phyloP scores from a whole-genome alignment of 2,329 filamentous ascomycete species.

The Aspergillus tanneri region DNA sequence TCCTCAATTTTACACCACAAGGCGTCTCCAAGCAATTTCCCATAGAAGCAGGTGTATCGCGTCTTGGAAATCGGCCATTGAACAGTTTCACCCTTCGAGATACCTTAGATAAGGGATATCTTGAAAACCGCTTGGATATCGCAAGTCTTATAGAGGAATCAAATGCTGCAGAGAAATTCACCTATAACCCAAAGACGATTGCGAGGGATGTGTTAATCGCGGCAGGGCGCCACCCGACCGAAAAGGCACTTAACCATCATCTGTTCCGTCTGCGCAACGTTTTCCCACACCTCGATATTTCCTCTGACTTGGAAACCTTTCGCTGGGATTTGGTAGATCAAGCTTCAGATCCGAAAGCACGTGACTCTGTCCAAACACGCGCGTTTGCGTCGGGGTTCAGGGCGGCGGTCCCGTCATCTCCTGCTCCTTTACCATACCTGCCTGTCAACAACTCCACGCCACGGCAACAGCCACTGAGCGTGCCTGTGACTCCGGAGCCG shows the following conservation, averaged over 20 bases:
- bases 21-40: background rate
- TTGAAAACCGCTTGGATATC: constrained; percentile 37
- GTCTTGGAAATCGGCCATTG: constrained; percentile 2
- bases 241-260: constrained; percentile 60
- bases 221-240: constrained; percentile 60
- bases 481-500: background rate
- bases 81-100: constrained; percentile 14
- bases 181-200: constrained; percentile 62
- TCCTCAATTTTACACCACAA: background rate
- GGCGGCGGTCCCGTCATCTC: background rate
- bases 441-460: background rate
- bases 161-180: constrained; percentile 46
- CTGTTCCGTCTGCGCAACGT: constrained; percentile 49
- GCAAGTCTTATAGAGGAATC: constrained; percentile 45
- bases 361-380: constrained; percentile 10
- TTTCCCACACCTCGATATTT: constrained; percentile 44
- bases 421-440: background rate
- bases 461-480: constrained; percentile 4
- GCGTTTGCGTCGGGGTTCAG: background rate
- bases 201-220: constrained; percentile 63
- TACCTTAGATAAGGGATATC: constrained; percentile 15
- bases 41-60: background rate
- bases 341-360: constrained; percentile 4
- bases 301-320: constrained; percentile 57
- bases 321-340: constrained; percentile 61